Percentiles rank a stretch among this genome's conserved stretches.
Conservation (phyloP, 1,139 yeast genomes). For the Barnettozyma hawaiiensis region DNA sequence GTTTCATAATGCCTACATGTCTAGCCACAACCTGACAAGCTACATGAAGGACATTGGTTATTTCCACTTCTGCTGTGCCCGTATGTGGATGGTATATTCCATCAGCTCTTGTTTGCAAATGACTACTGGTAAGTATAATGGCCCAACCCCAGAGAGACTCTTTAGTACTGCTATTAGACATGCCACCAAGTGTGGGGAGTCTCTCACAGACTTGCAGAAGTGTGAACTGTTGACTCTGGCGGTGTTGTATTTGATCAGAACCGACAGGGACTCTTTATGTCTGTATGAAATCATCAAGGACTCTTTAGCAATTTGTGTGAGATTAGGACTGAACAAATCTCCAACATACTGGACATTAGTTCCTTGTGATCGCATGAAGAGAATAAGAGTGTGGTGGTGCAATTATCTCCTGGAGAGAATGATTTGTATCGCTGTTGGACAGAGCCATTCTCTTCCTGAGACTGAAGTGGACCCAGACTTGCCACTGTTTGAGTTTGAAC, state of each 20-base stretch:
- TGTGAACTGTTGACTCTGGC: slow-evolving; percentile 45
- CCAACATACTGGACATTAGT: slow-evolving; percentile 29
- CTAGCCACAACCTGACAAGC: slow-evolving; percentile 29
- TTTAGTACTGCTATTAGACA: slow-evolving; percentile 52
- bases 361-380: slow-evolving; percentile 33
- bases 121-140: slow-evolving; percentile 45
- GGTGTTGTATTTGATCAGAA: slow-evolving; percentile 47
- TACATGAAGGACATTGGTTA: slow-evolving; percentile 30
- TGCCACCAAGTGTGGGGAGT: slow-evolving; percentile 38
- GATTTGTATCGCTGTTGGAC: slow-evolving; percentile 51
- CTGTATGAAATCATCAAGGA: slow-evolving; percentile 47
- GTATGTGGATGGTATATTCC: slow-evolving; percentile 46
- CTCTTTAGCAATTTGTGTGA: slow-evolving; percentile 39
- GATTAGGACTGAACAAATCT: slow-evolving; percentile 35
- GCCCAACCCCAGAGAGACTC: slow-evolving; percentile 44
- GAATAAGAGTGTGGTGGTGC: slow-evolving; percentile 54
- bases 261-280: slow-evolving; percentile 50
- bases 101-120: slow-evolving; percentile 44
- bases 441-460: slow-evolving; percentile 44
- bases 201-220: slow-evolving; percentile 36
- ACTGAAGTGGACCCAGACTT: slow-evolving; percentile 38
- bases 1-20: slow-evolving; percentile 40
- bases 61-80: slow-evolving; percentile 44
- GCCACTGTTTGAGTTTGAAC: slow-evolving; percentile 42
- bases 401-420: slow-evolving; percentile 50